Percentiles rank a stretch among this genome's conserved stretches.
Evolutionary conservation across 176 grass and related monocot species (phyloP).

Genomic region (Bolboschoenus planiculmis): DNA sequence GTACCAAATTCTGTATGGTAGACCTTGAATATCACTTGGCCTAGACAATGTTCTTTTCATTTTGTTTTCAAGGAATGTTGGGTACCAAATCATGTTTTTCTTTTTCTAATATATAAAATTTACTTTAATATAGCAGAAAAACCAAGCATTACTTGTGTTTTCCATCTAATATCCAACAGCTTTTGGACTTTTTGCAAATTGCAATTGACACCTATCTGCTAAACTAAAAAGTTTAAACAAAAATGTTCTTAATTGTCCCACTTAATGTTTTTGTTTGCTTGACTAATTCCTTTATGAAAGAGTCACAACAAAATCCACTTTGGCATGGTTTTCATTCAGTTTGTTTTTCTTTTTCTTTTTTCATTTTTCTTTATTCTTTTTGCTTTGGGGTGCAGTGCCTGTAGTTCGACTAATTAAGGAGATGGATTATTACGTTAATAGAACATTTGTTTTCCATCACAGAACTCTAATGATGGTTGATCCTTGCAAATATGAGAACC

Average conservation of each 20-base stretch:
- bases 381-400: background rate
- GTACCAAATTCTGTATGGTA: background rate
- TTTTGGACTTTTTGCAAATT: background rate
- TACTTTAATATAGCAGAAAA: background rate
- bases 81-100: background rate
- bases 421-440: background rate
- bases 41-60: background rate
- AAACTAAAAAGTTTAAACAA: background rate
- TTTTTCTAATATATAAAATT: background rate
- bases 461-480: background rate
- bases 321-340: background rate
- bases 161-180: background rate
- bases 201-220: background rate
- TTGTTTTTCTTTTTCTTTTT: background rate
- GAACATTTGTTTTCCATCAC: background rate
- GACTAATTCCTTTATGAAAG: no score
- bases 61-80: background rate
- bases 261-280: background rate
- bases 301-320: no score
- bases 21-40: background rate
- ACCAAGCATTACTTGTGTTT: background rate
- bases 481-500: background rate
- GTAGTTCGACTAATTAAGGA: background rate
- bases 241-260: background rate
- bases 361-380: background rate